Evolutionary conservation across 2,329 filamentous ascomycete species (phyloP).

Genomic region (Monilinia laxa): DNA sequence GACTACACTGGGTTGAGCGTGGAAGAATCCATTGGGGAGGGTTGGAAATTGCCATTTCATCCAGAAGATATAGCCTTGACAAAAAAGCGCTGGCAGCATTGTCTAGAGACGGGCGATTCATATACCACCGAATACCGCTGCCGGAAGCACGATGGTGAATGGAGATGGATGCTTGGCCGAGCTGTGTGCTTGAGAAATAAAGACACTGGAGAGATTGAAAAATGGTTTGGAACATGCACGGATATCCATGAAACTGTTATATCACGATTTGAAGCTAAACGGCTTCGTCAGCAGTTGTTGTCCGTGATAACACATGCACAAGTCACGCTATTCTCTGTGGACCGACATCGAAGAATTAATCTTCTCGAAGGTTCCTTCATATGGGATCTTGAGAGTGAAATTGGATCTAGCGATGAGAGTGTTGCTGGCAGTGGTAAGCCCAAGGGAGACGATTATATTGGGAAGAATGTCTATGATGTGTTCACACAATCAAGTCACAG

Average conservation of each 20-base stretch:
- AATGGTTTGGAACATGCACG: constrained; percentile 80
- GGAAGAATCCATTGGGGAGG: constrained; percentile 60
- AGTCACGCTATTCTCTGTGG: constrained; percentile 73
- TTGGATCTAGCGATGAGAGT: constrained; percentile 42
- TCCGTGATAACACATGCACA: constrained; percentile 73
- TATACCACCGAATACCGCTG: constrained; percentile 73
- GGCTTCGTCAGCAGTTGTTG: constrained; percentile 66
- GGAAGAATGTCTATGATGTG: constrained; percentile 63
- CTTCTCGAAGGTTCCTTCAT: constrained; percentile 69
- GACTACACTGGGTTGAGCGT: constrained; percentile 69
- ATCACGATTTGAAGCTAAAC: constrained; percentile 63
- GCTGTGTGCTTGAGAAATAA: constrained; percentile 67
- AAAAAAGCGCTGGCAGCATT: constrained; percentile 58
- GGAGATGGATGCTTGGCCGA: constrained; percentile 76
- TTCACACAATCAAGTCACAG: constrained; percentile 46
- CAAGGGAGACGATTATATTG: constrained; percentile 46
- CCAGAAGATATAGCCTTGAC: constrained; percentile 65
- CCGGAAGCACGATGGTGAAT: constrained; percentile 63
- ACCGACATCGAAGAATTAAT: constrained; percentile 59
- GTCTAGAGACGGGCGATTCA: constrained; percentile 64
- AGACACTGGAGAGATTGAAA: constrained; percentile 66
- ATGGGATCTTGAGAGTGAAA: constrained; percentile 45
- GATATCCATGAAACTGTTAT: constrained; percentile 75
- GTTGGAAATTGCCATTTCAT: constrained; percentile 66
- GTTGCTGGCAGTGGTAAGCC: constrained; percentile 25